phyloP scores from a whole-genome alignment of 2,329 filamentous ascomycete genomes.

The Lachnellula suecica region DNA sequence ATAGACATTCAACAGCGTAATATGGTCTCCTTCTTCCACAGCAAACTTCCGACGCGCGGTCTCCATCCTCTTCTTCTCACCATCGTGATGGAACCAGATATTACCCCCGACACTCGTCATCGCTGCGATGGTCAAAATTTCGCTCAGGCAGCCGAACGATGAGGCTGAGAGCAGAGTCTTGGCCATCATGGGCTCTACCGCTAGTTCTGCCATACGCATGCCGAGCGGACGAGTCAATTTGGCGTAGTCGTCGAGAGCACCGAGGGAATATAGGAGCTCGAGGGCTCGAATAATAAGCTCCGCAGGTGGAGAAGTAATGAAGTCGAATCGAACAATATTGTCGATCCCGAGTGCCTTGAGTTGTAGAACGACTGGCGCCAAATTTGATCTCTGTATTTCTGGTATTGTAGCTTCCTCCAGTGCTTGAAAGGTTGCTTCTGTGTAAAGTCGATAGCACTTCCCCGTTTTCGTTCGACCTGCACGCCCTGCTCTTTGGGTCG shows the following conservation, averaged over 20 bases:
- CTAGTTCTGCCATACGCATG: constrained; percentile 85
- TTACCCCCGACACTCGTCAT: constrained; percentile 87
- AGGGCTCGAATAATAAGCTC: constrained; percentile 83
- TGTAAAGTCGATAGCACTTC: constrained; percentile 93
- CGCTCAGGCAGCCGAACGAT: constrained; percentile 75
- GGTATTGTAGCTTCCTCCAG: constrained; percentile 76
- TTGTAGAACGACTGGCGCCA: constrained; percentile 85
- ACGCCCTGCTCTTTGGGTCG: constrained; percentile 86
- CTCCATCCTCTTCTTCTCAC: constrained; percentile 73
- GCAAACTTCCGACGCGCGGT: constrained; percentile 78
- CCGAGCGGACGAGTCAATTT: constrained; percentile 90
- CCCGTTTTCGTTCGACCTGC: constrained; percentile 87
- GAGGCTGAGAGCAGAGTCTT: constrained; percentile 78
- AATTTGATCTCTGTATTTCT: constrained; percentile 88
- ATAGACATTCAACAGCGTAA: constrained; percentile 92
- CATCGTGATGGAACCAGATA: constrained; percentile 80
- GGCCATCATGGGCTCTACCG: constrained; percentile 93
- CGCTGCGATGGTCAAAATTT: constrained; percentile 87
- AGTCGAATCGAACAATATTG: constrained; percentile 89
- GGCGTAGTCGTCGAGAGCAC: constrained; percentile 84
- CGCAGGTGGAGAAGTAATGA: constrained; percentile 80
- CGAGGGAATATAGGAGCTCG: constrained; percentile 83
- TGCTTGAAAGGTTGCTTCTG: constrained; percentile 66
- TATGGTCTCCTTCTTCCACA: constrained; percentile 88
- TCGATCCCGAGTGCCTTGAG: constrained; percentile 94